Evolutionary conservation across 345 rosid genomes (phyloP).

Genomic region (Hibiscus tridactylites): DNA sequence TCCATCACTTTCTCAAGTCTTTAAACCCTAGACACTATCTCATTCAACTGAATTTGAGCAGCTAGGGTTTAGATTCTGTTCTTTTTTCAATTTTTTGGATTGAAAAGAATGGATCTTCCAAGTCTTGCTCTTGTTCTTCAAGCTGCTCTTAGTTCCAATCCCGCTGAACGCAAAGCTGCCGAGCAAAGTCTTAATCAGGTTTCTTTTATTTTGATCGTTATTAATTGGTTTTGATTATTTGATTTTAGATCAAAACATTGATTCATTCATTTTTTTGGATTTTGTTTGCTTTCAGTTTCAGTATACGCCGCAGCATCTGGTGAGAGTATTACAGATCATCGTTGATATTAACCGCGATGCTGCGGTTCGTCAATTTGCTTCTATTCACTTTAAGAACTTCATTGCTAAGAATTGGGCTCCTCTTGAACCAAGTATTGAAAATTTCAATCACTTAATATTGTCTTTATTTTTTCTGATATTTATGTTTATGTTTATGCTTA

Average conservation of each 20-base stretch:
- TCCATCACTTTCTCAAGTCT: no score
- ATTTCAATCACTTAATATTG: neutral
- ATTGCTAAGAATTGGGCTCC: conserved; percentile 90
- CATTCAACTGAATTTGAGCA: no score
- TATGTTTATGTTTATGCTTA: neutral
- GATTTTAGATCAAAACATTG: neutral
- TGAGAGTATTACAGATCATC: conserved; percentile 79
- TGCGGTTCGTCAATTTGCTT: conserved; percentile 92
- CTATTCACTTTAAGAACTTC: conserved; percentile 94
- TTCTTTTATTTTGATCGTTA: neutral
- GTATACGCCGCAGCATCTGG: conserved; percentile 84
- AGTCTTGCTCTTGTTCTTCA: conserved; percentile 56
- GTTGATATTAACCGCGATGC: conserved; percentile 71
- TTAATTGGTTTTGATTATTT: neutral
- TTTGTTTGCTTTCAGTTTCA: conserved; percentile 49
- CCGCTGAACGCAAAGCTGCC: conserved; percentile 90
- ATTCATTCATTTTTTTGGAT: neutral
- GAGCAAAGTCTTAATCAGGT: conserved; percentile 92
- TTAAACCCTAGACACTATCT: no score
- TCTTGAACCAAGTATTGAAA: conserved; percentile 39
- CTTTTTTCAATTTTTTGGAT: neutral
- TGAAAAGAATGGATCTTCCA: conserved; percentile 67
- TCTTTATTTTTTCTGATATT: neutral
- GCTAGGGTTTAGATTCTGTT: neutral
- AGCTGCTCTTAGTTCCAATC: conserved; percentile 77